Evolutionary conservation across 305 asterid genomes (phyloP).

Genomic region (Fraxinus angustifolia): DNA sequence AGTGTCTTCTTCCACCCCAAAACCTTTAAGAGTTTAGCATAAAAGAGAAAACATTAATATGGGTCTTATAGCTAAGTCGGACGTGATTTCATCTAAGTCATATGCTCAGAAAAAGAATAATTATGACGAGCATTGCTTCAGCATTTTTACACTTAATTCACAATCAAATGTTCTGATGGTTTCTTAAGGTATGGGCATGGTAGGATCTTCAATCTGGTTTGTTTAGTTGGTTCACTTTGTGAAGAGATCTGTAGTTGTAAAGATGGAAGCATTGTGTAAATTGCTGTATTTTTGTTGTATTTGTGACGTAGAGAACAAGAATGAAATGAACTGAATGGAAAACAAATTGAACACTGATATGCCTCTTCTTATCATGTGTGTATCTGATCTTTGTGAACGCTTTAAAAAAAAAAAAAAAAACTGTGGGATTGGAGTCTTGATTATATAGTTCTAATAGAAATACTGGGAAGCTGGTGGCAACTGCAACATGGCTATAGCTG

Average conservation of each 20-base stretch:
- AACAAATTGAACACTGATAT: background rate
- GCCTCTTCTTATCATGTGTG: background rate
- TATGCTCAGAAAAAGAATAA: background rate
- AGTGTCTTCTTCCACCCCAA: background rate
- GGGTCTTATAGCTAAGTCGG: background rate
- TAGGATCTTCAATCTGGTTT: background rate
- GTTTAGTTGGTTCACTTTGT: background rate
- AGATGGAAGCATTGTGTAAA: background rate
- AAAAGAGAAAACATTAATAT: background rate
- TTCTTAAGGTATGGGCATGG: background rate
- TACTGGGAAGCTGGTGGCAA: constrained; percentile 99
- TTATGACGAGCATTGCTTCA: background rate
- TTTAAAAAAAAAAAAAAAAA: no score
- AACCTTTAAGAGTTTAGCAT: background rate
- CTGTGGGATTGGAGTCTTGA: constrained; percentile 14
- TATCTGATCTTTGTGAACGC: background rate
- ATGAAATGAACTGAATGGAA: background rate
- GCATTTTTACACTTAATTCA: background rate
- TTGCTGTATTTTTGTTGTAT: background rate
- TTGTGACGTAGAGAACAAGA: background rate
- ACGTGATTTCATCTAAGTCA: background rate
- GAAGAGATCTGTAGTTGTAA: background rate
- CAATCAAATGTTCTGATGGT: background rate
- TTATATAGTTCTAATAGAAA: constrained; percentile 38
- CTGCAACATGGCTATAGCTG: constrained; percentile 95